These are phyloP conservation scores for Fragaria nilgerrensis DNA, from an alignment of 306 rosid species.

Conservation along the genomic window DNA sequence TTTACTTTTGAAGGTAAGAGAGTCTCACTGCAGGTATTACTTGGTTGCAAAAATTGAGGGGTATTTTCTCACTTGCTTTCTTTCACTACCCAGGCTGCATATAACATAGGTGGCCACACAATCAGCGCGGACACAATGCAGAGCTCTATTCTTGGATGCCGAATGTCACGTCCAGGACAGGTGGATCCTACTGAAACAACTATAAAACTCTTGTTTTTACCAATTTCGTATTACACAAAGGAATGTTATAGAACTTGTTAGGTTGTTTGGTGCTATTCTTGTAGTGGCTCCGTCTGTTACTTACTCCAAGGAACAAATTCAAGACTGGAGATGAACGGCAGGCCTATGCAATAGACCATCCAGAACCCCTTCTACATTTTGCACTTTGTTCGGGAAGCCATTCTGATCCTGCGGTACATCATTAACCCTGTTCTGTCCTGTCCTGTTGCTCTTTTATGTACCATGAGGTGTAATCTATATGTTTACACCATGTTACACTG, in stretches of 20 bases:
- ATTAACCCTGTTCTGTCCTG: conserved; percentile 5
- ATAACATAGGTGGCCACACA: conserved; percentile 86
- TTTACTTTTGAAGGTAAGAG: conserved; percentile 79
- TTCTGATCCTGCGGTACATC: conserved; percentile 89
- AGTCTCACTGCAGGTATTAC: neutral
- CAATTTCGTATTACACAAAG: neutral
- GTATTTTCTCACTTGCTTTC: conserved; percentile 24
- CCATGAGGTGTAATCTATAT: neutral
- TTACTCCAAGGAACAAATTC: conserved; percentile 66
- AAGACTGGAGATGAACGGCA: conserved; percentile 64
- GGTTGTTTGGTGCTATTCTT: conserved; percentile 11
- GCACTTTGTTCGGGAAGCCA: conserved; percentile 92
- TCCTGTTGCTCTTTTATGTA: neutral
- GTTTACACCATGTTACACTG: neutral
- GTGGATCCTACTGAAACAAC: conserved; percentile 29
- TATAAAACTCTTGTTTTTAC: neutral
- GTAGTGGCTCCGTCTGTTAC: conserved; percentile 86
- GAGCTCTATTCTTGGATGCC: conserved; percentile 73
- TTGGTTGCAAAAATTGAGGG: neutral
- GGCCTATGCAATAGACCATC: conserved; percentile 55
- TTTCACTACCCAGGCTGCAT: conserved; percentile 76
- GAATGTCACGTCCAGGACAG: conserved; percentile 94
- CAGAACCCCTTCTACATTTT: conserved; percentile 85
- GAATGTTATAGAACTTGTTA: conserved; percentile 4
- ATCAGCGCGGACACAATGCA: conserved; percentile 88